Conservation (phyloP, 129 eudicot species). For the Flaveria trinervia region DNA sequence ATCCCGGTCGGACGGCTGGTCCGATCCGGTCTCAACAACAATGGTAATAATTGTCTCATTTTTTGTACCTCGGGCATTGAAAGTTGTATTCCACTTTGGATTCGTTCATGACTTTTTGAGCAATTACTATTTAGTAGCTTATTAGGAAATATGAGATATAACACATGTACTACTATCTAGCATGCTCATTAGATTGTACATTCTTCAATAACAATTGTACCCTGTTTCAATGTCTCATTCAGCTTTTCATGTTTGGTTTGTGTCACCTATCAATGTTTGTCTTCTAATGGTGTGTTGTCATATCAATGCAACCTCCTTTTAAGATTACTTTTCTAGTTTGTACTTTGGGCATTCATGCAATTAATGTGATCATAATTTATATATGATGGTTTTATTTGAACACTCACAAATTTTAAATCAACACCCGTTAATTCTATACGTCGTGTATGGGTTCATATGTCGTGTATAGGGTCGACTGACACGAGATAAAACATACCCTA, state of each 20-base stretch:
- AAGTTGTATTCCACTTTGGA: not conserved
- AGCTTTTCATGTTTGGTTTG: slow-evolving; percentile 13
- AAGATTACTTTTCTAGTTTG: not conserved
- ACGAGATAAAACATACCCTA: too few species aligned
- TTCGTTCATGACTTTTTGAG: not conserved
- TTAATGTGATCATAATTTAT: slow-evolving; percentile 15
- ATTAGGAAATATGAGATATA: not conserved
- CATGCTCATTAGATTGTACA: not conserved
- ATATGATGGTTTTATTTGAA: too few species aligned
- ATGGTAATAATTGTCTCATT: not conserved
- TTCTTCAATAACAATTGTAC: not conserved
- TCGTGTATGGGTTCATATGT: too few species aligned
- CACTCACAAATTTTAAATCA: too few species aligned
- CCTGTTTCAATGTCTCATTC: slow-evolving; percentile 8
- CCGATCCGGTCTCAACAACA: too few species aligned
- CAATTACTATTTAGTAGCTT: not conserved
- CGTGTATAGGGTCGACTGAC: too few species aligned
- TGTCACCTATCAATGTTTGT: slow-evolving; percentile 25
- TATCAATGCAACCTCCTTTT: not conserved
- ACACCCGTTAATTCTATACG: too few species aligned
- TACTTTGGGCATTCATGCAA: slow-evolving; percentile 8
- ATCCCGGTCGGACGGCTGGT: too few species aligned
- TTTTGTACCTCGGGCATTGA: not conserved
- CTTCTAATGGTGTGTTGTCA: slow-evolving; percentile 15
- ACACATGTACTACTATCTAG: not conserved